phyloP scores from a whole-genome alignment of 2,329 filamentous ascomycete species.

The Lachnellula subtilissima region DNA sequence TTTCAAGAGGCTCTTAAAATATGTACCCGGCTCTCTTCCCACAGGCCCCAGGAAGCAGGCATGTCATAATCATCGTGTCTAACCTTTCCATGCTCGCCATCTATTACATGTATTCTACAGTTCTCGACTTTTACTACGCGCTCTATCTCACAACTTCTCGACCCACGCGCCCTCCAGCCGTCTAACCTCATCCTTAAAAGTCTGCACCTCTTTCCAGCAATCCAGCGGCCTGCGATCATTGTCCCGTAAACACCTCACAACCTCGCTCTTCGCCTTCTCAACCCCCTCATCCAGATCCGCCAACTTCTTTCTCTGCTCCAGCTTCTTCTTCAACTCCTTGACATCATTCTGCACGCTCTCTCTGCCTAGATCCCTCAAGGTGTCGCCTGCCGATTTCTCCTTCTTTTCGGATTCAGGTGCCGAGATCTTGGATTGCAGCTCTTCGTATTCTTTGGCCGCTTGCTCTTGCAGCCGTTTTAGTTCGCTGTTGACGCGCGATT shows the following conservation, averaged over 20 bases:
- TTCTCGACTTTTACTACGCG: background rate
- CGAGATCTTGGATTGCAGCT: slow-evolving; percentile 62
- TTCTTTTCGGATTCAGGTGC: slow-evolving; percentile 17
- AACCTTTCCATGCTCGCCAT: background rate
- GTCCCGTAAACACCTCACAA: slow-evolving; percentile 74
- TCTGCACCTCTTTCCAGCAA: slow-evolving; percentile 85
- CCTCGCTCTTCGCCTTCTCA: slow-evolving; percentile 67
- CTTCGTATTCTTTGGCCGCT: slow-evolving; percentile 63
- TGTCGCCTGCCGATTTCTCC: slow-evolving; percentile 29
- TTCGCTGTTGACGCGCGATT: slow-evolving; percentile 79
- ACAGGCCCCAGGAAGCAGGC: no score
- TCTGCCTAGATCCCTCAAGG: slow-evolving; percentile 33
- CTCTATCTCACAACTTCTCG: slow-evolving; percentile 60
- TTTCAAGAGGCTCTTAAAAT: no score
- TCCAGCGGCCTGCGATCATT: slow-evolving; percentile 86
- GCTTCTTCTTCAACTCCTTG: slow-evolving; percentile 51
- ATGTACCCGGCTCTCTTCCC: no score
- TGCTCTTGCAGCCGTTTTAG: slow-evolving; percentile 72
- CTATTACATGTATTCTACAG: slow-evolving; percentile 14
- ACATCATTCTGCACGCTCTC: slow-evolving; percentile 56
- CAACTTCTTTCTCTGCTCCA: slow-evolving; percentile 59
- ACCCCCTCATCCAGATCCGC: slow-evolving; percentile 67
- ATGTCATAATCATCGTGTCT: background rate
- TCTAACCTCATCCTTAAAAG: slow-evolving; percentile 84
- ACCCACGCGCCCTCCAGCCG: slow-evolving; percentile 84